Percentiles rank a stretch among this genome's conserved stretches.
These are phyloP conservation scores for Paramyrothecium roridum DNA, from an alignment of 2,329 filamentous ascomycete genomes.

Conservation along the genomic window DNA sequence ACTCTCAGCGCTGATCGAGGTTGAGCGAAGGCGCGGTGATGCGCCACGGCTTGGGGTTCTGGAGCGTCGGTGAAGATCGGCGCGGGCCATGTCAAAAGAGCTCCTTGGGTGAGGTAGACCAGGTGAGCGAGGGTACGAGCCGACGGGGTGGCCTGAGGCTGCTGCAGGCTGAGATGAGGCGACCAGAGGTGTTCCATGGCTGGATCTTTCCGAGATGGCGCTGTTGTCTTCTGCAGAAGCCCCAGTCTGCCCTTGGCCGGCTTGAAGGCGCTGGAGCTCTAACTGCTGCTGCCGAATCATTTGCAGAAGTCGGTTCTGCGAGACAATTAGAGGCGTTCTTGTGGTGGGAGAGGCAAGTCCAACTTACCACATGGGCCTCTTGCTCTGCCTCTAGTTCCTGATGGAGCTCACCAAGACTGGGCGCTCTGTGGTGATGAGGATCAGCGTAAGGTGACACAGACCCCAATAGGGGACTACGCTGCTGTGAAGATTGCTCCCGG, in stretches of 20 bases:
- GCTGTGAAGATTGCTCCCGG: constrained; percentile 33
- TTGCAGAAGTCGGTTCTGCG: constrained; percentile 68
- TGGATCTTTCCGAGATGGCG: constrained; percentile 43
- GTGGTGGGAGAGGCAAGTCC: neutral
- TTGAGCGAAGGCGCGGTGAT: constrained; percentile 53
- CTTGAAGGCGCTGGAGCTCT: constrained; percentile 61
- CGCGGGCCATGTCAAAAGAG: constrained; percentile 57
- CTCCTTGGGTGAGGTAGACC: constrained; percentile 47
- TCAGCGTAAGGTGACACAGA: constrained; percentile 48
- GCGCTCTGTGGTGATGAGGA: constrained; percentile 62
- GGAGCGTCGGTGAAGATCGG: constrained; percentile 53
- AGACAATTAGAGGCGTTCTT: neutral
- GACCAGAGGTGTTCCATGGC: constrained; percentile 29
- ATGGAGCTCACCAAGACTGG: constrained; percentile 73
- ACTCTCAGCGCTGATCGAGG: constrained; percentile 56
- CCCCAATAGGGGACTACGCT: constrained; percentile 40
- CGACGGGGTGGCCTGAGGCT: constrained; percentile 27
- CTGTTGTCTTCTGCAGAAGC: constrained; percentile 48
- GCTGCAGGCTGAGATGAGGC: constrained; percentile 27
- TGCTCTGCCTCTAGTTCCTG: constrained; percentile 78
- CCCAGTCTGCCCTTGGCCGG: constrained; percentile 30
- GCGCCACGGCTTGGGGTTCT: constrained; percentile 56
- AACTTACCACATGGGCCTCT: constrained; percentile 69
- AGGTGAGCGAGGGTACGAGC: constrained; percentile 50
- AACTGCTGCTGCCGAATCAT: constrained; percentile 76